Percentiles rank a stretch among this genome's conserved stretches.
phyloP scores from a whole-genome alignment of 441 rosid genomes.

The Brassica balearica region DNA sequence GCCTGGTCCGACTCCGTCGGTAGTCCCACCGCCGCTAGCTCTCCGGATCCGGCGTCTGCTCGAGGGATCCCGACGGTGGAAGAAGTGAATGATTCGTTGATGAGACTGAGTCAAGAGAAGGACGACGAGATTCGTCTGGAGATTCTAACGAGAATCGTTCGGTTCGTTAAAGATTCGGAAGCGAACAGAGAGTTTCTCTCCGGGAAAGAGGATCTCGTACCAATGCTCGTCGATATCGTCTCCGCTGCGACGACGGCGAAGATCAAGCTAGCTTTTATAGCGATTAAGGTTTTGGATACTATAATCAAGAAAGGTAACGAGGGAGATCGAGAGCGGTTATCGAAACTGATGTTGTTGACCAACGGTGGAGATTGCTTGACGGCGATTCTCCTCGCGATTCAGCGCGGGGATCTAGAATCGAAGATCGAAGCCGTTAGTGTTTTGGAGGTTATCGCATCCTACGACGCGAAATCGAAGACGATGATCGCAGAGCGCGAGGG shows the following conservation, averaged over 20 bases:
- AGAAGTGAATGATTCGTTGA: slow-evolving; percentile 46
- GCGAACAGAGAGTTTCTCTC: slow-evolving; percentile 62
- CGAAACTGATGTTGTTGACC: slow-evolving; percentile 48
- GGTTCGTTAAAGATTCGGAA: slow-evolving; percentile 59
- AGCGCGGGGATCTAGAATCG: slow-evolving; percentile 47
- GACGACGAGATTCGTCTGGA: slow-evolving; percentile 32
- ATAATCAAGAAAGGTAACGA: slow-evolving; percentile 24
- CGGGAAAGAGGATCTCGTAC: slow-evolving; percentile 52
- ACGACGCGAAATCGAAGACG: slow-evolving; percentile 50
- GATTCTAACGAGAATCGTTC: slow-evolving; percentile 45
- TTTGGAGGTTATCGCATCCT: slow-evolving; percentile 57
- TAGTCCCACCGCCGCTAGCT: slow-evolving; percentile 23
- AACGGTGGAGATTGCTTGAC: slow-evolving; percentile 48
- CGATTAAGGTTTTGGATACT: slow-evolving; percentile 53
- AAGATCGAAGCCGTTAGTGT: slow-evolving; percentile 59
- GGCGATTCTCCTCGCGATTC: slow-evolving; percentile 56
- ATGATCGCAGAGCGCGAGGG: slow-evolving; percentile 60
- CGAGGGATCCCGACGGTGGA: slow-evolving; percentile 40
- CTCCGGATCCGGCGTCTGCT: slow-evolving; percentile 28
- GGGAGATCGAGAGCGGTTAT: slow-evolving; percentile 47
- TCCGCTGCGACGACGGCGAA: slow-evolving; percentile 33
- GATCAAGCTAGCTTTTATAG: slow-evolving; percentile 46
- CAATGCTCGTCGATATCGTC: slow-evolving; percentile 57
- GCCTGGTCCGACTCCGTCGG: slow-evolving; percentile 69
- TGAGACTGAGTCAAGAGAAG: slow-evolving; percentile 28